Base-by-base conservation (phyloP, 345 rosid species). In the Anacardium occidentale region DNA sequence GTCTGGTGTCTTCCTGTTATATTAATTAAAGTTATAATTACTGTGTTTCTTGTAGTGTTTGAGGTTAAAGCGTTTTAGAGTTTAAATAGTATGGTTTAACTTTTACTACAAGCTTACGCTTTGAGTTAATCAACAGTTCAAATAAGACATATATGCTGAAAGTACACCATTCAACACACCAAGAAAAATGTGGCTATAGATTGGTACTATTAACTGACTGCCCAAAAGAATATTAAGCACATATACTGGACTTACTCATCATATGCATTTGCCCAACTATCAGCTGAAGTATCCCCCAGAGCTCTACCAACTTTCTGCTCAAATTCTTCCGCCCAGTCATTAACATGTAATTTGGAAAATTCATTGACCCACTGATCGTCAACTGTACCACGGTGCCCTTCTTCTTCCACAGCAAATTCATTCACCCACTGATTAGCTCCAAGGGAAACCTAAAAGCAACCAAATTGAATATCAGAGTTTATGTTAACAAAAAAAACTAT, bases 291-390 rank as follows among this genome's bases (percentile, higher is more conserved):
- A 51, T 83, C 96, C 63, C 87, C 96, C 47, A 81, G 70, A 64
- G 87, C 83, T 75, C 90, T 91, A 57, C 82, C 87, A 68, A 85
- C 79, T 73, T 90, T 88, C 78, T 70, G 84, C 32, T 86, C 94
- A 82, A 91, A 96, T 84, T 96, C 99, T 63, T 96, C 99, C 20
- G 60, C 85, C 99, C 99, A 96, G 82, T 93, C 97, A 85, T 86
- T 74, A 71, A 93, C 92, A 80, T 88, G 78, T 83, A 92, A 83
- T 85, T 96, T 91, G 29, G 99, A 93, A 83, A 96, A 96, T 85
- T 93, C 99, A 79, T 96, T 81, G 53, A 85, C 97, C 99, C 99
- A 96, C 76, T 86, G 87, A 86, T 91, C 94, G 51, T 88, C 96
- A 44, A 74, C 81, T 68, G 87, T 37, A 50, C 82, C 88, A 68